Evolutionary conservation across 345 rosid species (phyloP).

Genomic region (Streptanthus diversifolius): DNA sequence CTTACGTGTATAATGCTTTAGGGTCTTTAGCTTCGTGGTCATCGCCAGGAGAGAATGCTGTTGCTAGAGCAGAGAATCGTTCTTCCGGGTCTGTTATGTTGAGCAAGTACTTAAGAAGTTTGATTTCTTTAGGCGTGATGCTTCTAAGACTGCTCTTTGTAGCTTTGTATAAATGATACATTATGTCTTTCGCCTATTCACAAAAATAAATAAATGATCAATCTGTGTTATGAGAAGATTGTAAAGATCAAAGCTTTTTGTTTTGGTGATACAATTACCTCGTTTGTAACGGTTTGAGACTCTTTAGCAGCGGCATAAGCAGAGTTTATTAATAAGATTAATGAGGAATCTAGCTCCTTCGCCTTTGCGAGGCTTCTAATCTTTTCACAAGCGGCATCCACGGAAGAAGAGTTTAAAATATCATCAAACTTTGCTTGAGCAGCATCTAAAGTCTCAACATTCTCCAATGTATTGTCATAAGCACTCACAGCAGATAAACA

Average conservation of each 20-base stretch:
- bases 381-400: conserved; percentile 80
- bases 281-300: conserved; percentile 65
- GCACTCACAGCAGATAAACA: conserved; percentile 88
- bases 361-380: conserved; percentile 78
- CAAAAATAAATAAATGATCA: background rate
- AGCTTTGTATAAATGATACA: conserved; percentile 72
- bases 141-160: conserved; percentile 84
- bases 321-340: conserved; percentile 74
- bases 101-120: conserved; percentile 72
- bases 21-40: conserved; percentile 74
- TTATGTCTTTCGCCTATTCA: conserved; percentile 73
- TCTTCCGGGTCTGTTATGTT: conserved; percentile 94
- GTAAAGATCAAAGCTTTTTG: background rate
- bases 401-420: conserved; percentile 71
- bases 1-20: conserved; percentile 74
- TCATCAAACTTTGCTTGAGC: conserved; percentile 91
- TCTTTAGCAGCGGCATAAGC: conserved; percentile 93
- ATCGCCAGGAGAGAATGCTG: conserved; percentile 73
- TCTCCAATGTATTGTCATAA: conserved; percentile 71
- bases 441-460: conserved; percentile 60
- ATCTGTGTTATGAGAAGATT: background rate
- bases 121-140: conserved; percentile 87
- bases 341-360: conserved; percentile 86
- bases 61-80: conserved; percentile 89
- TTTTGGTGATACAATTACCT: conserved; percentile 39